Base-by-base conservation (phyloP, 805 yeast species). In the Priceomyces haplophilus region DNA sequence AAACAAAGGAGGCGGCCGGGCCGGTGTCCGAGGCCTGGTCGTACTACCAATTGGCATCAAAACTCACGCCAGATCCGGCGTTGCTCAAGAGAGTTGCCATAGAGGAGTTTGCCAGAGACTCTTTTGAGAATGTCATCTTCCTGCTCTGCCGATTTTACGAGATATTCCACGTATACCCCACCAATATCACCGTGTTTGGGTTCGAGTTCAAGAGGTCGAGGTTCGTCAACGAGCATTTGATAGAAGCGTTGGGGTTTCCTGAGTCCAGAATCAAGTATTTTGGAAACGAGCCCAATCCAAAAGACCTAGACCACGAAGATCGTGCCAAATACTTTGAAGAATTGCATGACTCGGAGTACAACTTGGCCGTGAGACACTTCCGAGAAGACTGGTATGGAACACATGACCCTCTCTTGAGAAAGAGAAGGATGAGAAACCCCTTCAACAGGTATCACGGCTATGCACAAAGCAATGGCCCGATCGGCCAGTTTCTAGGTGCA, bases 101-200 rank as follows among this genome's bases (percentile, higher is more conserved):
- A 1, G 96, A 87, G 54, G 90, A 84, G 50, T 83, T 60, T 56
- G 88, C 95, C 0, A 64, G 88, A 31, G 95, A 87, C 59, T 85
- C 93, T 1, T 83, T 83, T 55, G 95, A 87, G 55, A 87, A 87
- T 58, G 75, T 86, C 4, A 46, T 85, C 2, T 85, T 79, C 58
- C 78, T 84, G 49, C 49, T 83, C 2, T 67, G 76, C 27, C 63
- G 79, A 40, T 85, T 72, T 55, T 58, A 73, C 23, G 80, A 82
- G 48, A 45, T 72, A 1, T 56, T 64, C 3, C 65, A 70, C 0
- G 17, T 7, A 1, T 82, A 74, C 47, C 95, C 95, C 0, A 34
- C 51, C 0, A 49, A 49, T 2, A 64, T 86, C 3, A 76, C 80
- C 0, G 70, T 88, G 3, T 76, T 80, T 3, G 93, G 95, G 2